Percentiles rank a stretch among this genome's conserved stretches.
These are phyloP conservation scores for Drechslera avenae DNA, from an alignment of 2,329 filamentous ascomycete species.

Conservation along the genomic window DNA sequence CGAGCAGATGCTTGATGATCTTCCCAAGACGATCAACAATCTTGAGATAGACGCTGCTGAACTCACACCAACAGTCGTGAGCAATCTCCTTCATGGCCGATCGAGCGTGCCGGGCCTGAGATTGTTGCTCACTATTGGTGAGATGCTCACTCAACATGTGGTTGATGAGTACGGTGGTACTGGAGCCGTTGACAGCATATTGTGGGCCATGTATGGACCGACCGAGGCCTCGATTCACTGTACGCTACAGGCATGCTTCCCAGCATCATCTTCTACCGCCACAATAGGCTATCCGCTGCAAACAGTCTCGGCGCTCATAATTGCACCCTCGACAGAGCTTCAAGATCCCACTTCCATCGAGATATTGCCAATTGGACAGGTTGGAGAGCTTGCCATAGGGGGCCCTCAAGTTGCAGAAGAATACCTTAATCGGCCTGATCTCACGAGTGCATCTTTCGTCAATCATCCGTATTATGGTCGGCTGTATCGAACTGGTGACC, in stretches of 20 bases:
- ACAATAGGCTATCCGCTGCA: slow-evolving; percentile 80
- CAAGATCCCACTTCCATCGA: slow-evolving; percentile 45
- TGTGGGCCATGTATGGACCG: slow-evolving; percentile 94
- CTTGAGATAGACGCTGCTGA: slow-evolving; percentile 82
- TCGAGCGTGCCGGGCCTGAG: slow-evolving; percentile 69
- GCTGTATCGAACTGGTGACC: slow-evolving; percentile 85
- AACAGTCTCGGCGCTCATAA: slow-evolving; percentile 78
- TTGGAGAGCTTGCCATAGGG: slow-evolving; percentile 81
- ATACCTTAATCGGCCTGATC: slow-evolving; percentile 80
- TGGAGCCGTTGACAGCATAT: slow-evolving; percentile 61
- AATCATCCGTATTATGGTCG: slow-evolving; percentile 66
- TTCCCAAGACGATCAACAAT: slow-evolving; percentile 67
- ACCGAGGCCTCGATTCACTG: slow-evolving; percentile 93
- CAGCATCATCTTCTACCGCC: slow-evolving; percentile 60
- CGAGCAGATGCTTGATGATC: slow-evolving; percentile 72
- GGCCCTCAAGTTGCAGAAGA: slow-evolving; percentile 78
- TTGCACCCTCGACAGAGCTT: slow-evolving; percentile 53
- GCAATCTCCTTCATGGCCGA: slow-evolving; percentile 73
- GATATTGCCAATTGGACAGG: slow-evolving; percentile 67
- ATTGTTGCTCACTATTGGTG: slow-evolving; percentile 83
- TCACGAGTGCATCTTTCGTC: slow-evolving; percentile 75
- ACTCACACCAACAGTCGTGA: slow-evolving; percentile 85
- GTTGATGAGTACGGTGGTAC: slow-evolving; percentile 77
- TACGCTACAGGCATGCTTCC: slow-evolving; percentile 71
- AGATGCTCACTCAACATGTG: slow-evolving; percentile 83